phyloP scores from a whole-genome alignment of 2,329 filamentous ascomycete species.

The Tolypocladium ophioglossoides region DNA sequence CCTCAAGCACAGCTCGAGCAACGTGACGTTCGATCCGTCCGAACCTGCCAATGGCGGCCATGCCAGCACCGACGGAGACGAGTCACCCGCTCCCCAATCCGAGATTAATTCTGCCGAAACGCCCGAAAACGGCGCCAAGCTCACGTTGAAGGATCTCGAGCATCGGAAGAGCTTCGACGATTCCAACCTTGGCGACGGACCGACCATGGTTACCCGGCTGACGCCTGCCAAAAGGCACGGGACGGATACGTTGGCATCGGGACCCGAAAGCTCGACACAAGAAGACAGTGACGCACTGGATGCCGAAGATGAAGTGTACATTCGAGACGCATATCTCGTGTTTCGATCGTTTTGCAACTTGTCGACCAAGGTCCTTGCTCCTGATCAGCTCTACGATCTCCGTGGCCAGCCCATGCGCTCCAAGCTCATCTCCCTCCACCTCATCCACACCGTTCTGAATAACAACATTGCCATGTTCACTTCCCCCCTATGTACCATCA shows the following conservation, averaged over 20 bases:
- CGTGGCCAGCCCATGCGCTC: conserved; percentile 95
- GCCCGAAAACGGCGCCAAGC: conserved; percentile 36
- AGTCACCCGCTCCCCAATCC: conserved; percentile 21
- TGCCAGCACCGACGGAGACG: conserved; percentile 26
- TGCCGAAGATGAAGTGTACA: conserved; percentile 87
- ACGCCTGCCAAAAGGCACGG: conserved; percentile 33
- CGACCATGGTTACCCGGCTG: conserved; percentile 55
- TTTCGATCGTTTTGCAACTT: conserved; percentile 97
- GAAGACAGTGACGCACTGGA: conserved; percentile 52
- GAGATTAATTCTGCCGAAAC: conserved; percentile 17
- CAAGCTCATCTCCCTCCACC: conserved; percentile 87
- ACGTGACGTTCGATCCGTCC: conserved; percentile 38
- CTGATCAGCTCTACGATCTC: conserved; percentile 86
- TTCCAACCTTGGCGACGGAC: conserved; percentile 54
- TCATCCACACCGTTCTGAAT: conserved; percentile 90
- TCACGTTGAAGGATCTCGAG: conserved; percentile 57
- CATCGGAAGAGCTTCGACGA: conserved; percentile 60
- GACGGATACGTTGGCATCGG: conserved; percentile 35
- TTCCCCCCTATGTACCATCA: conserved; percentile 85
- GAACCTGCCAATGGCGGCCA: conserved; percentile 23
- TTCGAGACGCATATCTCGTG: conserved; percentile 92
- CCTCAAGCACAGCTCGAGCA: conserved; percentile 42
- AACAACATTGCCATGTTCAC: conserved; percentile 89
- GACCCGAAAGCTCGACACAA: conserved; percentile 41
- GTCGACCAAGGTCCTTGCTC: conserved; percentile 80